phyloP scores from a whole-genome alignment of 1,284 basidiomycete species.

The Sphaerobolus stellatus region DNA sequence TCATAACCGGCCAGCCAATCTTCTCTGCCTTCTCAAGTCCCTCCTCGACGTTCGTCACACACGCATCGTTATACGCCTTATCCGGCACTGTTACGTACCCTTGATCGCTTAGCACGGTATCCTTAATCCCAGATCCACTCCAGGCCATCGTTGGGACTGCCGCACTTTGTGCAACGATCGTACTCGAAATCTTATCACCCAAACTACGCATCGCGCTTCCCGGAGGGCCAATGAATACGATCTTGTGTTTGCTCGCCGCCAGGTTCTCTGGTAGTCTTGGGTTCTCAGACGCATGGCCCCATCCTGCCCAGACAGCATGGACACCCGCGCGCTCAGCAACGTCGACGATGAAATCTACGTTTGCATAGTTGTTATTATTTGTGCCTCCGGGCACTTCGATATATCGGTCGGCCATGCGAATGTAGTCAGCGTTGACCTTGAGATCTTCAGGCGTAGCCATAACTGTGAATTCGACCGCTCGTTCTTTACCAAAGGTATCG shows the following conservation, averaged over 20 bases:
- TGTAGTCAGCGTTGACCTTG: conserved; percentile 99
- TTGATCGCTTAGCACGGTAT: conserved; percentile 82
- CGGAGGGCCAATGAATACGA: conserved; percentile 98
- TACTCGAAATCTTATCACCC: conserved; percentile 99
- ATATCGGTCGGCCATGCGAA: conserved; percentile 99
- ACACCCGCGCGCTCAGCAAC: conserved; percentile 96
- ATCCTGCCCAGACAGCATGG: conserved; percentile 99
- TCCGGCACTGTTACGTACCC: conserved; percentile 96
- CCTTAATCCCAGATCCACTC: conserved; percentile 94
- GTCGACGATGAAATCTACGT: conserved; percentile 99
- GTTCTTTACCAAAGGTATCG: conserved; percentile 97
- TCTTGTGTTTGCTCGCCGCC: conserved; percentile 89
- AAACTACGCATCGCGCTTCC: conserved; percentile 99
- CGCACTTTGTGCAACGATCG: conserved; percentile 97
- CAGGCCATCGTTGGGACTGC: conserved; percentile 99
- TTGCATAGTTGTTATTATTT: conserved; percentile 99
- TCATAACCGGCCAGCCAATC: conserved; percentile 99
- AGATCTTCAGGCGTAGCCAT: conserved; percentile 99
- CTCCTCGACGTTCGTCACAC: conserved; percentile 87
- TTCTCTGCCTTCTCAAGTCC: conserved; percentile 81
- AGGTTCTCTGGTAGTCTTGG: conserved; percentile 96
- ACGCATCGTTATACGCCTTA: conserved; percentile 87
- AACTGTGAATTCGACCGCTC: conserved; percentile 96
- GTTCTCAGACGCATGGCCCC: conserved; percentile 99
- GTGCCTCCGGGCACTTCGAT: conserved; percentile 98